Conservation (phyloP, 352 stramenopile species). For the Globisporangium recalcitrans region DNA sequence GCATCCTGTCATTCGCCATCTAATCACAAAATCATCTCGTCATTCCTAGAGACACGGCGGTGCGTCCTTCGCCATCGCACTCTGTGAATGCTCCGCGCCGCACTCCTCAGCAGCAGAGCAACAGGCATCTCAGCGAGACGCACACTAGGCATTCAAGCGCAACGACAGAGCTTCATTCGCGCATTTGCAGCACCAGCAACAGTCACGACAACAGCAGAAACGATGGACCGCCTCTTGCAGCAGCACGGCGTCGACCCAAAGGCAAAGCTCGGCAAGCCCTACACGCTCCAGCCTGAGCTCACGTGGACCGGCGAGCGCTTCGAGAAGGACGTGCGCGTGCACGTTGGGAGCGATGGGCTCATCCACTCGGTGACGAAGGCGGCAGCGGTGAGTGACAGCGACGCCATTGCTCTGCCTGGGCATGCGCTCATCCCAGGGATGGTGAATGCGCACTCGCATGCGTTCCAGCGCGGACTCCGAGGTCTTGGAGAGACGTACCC, state of each 20-base stretch:
- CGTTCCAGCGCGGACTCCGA: conserved; percentile 66
- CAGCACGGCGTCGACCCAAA: conserved; percentile 6
- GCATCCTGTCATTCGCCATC: background rate
- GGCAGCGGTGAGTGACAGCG: background rate
- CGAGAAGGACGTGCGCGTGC: conserved; percentile 46
- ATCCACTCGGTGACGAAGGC: conserved; percentile 35
- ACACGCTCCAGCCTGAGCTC: conserved; percentile 59
- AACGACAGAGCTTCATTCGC: background rate
- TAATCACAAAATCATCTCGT: background rate
- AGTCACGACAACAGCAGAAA: background rate
- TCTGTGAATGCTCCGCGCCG: conserved; percentile 12
- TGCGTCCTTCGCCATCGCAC: too few species aligned
- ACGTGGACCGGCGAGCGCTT: conserved; percentile 61
- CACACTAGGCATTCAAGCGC: background rate
- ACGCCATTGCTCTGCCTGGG: conserved; percentile 29
- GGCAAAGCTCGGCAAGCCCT: conserved; percentile 19
- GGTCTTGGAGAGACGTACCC: conserved; percentile 74
- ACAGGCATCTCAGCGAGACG: background rate
- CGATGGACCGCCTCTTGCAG: conserved; percentile 24
- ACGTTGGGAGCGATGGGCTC: conserved; percentile 38
- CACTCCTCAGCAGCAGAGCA: background rate
- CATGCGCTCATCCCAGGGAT: conserved; percentile 59
- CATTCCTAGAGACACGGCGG: background rate
- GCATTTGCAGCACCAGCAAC: background rate
- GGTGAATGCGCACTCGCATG: conserved; percentile 81